Conservation (phyloP, 768 basidiomycete genomes). For the Russula brevipes region DNA sequence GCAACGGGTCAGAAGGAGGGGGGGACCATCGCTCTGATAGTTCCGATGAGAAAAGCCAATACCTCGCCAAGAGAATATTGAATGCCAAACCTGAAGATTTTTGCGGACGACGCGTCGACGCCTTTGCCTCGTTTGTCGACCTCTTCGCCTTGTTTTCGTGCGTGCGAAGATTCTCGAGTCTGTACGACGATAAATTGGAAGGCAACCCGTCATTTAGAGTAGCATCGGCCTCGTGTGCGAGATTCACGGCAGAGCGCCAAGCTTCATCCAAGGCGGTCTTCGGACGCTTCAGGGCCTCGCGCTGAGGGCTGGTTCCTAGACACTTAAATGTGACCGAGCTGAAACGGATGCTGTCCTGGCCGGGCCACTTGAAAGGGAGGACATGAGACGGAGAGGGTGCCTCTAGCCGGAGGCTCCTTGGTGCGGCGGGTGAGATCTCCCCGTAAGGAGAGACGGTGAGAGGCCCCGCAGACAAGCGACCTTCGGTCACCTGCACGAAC, state of each 20-base stretch:
- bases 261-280: slow-evolving; percentile 20
- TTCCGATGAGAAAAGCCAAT: slow-evolving; percentile 17
- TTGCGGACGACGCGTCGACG: background rate
- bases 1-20: slow-evolving; percentile 42
- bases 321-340: slow-evolving; percentile 33
- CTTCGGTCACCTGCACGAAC: slow-evolving; percentile 11
- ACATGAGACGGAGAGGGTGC: slow-evolving; percentile 40
- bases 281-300: slow-evolving; percentile 9
- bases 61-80: slow-evolving; percentile 20
- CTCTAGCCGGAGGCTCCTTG: slow-evolving; percentile 28
- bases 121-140: background rate
- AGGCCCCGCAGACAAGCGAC: slow-evolving; percentile 29
- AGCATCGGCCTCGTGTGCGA: slow-evolving; percentile 22
- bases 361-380: slow-evolving; percentile 34
- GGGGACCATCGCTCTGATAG: slow-evolving; percentile 33
- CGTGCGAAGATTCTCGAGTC: background rate
- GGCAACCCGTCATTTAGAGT: slow-evolving; percentile 23
- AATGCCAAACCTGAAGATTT: slow-evolving; percentile 12
- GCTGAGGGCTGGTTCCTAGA: background rate
- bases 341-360: slow-evolving; percentile 41
- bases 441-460: slow-evolving; percentile 33
- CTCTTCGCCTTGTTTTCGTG: background rate
- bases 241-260: slow-evolving; percentile 22
- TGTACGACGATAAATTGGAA: slow-evolving; percentile 23
- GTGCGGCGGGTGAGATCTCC: slow-evolving; percentile 26